Base-by-base conservation (phyloP, 202 grass and related monocot genomes). In the Zizania palustris region DNA sequence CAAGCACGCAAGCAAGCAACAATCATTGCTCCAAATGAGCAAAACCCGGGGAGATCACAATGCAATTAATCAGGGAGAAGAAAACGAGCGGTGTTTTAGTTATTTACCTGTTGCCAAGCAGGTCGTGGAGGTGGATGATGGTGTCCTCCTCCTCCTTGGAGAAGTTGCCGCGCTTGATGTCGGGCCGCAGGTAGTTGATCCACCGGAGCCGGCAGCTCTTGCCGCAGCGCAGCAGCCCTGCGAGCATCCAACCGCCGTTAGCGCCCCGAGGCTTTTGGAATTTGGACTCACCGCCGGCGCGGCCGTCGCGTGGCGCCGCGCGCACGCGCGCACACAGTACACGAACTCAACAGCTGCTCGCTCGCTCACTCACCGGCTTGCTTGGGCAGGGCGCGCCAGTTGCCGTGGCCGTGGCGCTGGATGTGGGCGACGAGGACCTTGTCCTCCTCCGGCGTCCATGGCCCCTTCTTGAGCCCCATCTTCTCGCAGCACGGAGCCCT, bases 111-210 rank as follows among this genome's bases (percentile, higher is more conserved):
- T 96, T 96, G 58, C 93, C 93, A 85, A 96, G 87, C 63, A 88
- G 50, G 63, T 90, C n/a, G 72, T 96, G 93, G 28, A 92, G 88
- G 15, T 67, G 70, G 81, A 96, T 83, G 82, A 97, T 97, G 56
- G 66, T 53, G n/a, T 93, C 83, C 85, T 97, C 93, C 44, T 97
- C 93, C 76, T 93, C 90, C 83, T 69, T 85, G 71, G 73, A 82
- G 79, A 97, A 97, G 80, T 94, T 97, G 84, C 94, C 94, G 77
- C 94, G 91, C 79, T 97, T 97, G 88, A 97, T 97, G 78, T 97
- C 91, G 1, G 94, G 94, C 0, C 94, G 79, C 61, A 97, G 91
- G 89, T 97, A 97, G 86, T 97, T 97, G 81, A 97, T 92, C 94
- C 94, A 97, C 73, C 94, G 83, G 55, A 97, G 83, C 55, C 94